A percentile compares a stretch with the other conserved stretches of the same genome.
These are phyloP conservation scores for Globisporangium uncinulatum DNA, from an alignment of 352 stramenopile species.

Conservation along the genomic window DNA sequence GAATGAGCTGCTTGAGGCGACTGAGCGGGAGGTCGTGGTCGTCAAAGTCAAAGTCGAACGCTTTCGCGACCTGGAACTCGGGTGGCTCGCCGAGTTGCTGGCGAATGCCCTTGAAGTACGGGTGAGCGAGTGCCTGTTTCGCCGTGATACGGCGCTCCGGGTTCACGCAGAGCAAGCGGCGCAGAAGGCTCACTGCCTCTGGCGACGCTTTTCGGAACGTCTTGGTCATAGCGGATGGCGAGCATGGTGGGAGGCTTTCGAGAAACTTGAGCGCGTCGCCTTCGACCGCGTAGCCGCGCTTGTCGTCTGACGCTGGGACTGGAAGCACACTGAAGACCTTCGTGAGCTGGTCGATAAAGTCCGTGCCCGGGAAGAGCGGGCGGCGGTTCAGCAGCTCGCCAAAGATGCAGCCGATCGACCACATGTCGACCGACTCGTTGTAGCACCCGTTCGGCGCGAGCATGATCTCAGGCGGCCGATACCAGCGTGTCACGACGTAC, in stretches of 20 bases:
- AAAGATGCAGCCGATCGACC: conserved; percentile 90
- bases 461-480: conserved; percentile 91
- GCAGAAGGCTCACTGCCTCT: conserved; percentile 63
- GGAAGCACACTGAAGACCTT: conserved; percentile 73
- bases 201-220: conserved; percentile 59
- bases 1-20: conserved; percentile 65
- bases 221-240: conserved; percentile 61
- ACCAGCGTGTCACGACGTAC: conserved; percentile 91
- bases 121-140: conserved; percentile 86
- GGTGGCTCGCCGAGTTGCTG: conserved; percentile 63
- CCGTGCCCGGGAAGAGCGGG: conserved; percentile 68
- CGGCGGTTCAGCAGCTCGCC: conserved; percentile 84
- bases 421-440: conserved; percentile 83
- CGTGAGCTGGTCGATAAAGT: conserved; percentile 85
- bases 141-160: conserved; percentile 85
- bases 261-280: conserved; percentile 84
- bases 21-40: conserved; percentile 54
- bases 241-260: conserved; percentile 57
- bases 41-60: conserved; percentile 85
- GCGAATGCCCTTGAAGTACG: conserved; percentile 85
- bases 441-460: conserved; percentile 88
- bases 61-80: conserved; percentile 53
- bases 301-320: conserved; percentile 45
- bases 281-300: conserved; percentile 68
- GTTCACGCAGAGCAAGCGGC: conserved; percentile 84